Evolutionary conservation across 805 yeast species (phyloP).

Genomic region (Alloascoidea hylecoeti): DNA sequence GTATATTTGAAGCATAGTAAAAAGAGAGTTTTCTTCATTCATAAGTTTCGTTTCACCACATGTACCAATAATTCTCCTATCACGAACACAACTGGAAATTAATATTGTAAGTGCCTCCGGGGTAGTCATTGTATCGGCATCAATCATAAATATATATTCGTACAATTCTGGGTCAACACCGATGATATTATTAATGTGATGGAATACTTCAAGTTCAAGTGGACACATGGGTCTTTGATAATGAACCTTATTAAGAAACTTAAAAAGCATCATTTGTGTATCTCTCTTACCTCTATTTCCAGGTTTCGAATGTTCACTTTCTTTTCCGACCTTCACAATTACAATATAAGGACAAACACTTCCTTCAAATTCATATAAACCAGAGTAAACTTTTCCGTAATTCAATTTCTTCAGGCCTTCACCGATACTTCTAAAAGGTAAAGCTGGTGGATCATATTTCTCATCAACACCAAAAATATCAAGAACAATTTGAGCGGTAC

Average conservation of each 20-base stretch:
- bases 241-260: conserved; percentile 43
- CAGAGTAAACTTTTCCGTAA: conserved; percentile 49
- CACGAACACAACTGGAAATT: conserved; percentile 45
- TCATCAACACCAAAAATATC: conserved; percentile 28
- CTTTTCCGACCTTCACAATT: conserved; percentile 43
- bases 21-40: conserved; percentile 38
- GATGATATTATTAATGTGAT: conserved; percentile 38
- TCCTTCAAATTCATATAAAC: conserved; percentile 42
- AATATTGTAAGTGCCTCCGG: conserved; percentile 41
- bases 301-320: conserved; percentile 32
- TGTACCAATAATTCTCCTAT: conserved; percentile 41
- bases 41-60: conserved; percentile 51
- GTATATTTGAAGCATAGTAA: conserved; percentile 48
- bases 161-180: conserved; percentile 49
- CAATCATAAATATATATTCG: conserved; percentile 42
- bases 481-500: conserved; percentile 41
- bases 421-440: conserved; percentile 44
- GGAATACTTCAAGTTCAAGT: conserved; percentile 38
- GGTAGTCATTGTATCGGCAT: conserved; percentile 45
- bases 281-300: conserved; percentile 59
- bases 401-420: conserved; percentile 46
- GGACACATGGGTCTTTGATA: conserved; percentile 46
- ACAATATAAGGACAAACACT: conserved; percentile 36
- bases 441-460: conserved; percentile 32
- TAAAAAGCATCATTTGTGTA: conserved; percentile 44